Evolutionary conservation across 495 filamentous ascomycete species (phyloP).

Genomic region (Lasiosphaeria hispida): DNA sequence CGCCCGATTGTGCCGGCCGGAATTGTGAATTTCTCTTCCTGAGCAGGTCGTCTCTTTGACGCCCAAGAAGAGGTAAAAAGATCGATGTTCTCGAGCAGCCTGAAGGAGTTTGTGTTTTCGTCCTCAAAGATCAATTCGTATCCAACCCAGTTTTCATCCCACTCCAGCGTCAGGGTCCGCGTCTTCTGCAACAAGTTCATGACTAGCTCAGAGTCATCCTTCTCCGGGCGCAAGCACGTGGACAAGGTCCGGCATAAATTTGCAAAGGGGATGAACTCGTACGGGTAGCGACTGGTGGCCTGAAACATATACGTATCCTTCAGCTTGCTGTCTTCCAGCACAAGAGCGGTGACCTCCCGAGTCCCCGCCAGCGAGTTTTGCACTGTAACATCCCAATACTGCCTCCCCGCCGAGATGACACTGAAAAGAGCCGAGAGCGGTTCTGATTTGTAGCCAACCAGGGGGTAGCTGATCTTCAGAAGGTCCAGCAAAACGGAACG

Average conservation of each 20-base stretch:
- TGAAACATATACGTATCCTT: slow-evolving; percentile 56
- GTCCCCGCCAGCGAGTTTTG: slow-evolving; percentile 38
- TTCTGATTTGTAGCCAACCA: slow-evolving; percentile 65
- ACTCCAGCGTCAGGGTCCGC: slow-evolving; percentile 66
- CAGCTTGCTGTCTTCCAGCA: slow-evolving; percentile 55
- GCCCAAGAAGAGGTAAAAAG: slow-evolving; percentile 45
- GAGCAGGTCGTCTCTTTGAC: slow-evolving; percentile 26
- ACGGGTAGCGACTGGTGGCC: slow-evolving; percentile 76
- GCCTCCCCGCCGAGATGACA: slow-evolving; percentile 53
- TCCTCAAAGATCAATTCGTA: slow-evolving; percentile 79
- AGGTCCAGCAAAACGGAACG: slow-evolving; percentile 64
- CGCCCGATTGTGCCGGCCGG: slow-evolving; percentile 66
- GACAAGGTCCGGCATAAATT: slow-evolving; percentile 41
- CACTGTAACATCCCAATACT: slow-evolving; percentile 52
- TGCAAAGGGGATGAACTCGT: slow-evolving; percentile 80
- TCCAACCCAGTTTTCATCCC: slow-evolving; percentile 51
- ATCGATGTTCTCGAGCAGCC: slow-evolving; percentile 50
- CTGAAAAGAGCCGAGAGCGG: slow-evolving; percentile 61
- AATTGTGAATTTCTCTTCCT: slow-evolving; percentile 48
- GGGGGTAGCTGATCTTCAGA: slow-evolving; percentile 53
- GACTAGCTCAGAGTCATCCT: slow-evolving; percentile 50
- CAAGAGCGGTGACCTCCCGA: slow-evolving; percentile 47
- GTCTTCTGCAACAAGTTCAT: slow-evolving; percentile 59
- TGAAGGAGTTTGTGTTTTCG: slow-evolving; percentile 70
- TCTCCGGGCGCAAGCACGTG: slow-evolving; percentile 39